Conservation (phyloP, 176 grass and related monocot genomes). For the Musa schizocarpa region DNA sequence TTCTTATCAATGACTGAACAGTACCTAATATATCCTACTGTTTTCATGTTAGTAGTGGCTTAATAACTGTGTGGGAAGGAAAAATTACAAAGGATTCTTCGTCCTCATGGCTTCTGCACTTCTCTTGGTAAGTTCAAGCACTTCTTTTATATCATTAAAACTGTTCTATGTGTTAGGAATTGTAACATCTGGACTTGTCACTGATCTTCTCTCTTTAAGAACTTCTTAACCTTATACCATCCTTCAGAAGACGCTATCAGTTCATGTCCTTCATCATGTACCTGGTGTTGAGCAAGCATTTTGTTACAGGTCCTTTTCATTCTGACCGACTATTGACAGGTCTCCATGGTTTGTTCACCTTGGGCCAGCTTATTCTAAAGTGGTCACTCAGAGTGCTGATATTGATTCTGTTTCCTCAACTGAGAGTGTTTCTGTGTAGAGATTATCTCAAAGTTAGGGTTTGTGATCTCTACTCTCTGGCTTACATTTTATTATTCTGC, state of each 20-base stretch:
- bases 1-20: no score
- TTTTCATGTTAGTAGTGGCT: slow-evolving; percentile 42
- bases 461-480: no score
- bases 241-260: no score
- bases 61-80: slow-evolving; percentile 49
- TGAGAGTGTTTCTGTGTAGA: slow-evolving; percentile 52
- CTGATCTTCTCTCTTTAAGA: no score
- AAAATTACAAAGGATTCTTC: slow-evolving; percentile 50
- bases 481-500: no score
- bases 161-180: no score
- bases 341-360: slow-evolving; percentile 49
- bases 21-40: no score
- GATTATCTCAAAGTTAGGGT: slow-evolving; percentile 63
- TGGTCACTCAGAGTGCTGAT: slow-evolving; percentile 55
- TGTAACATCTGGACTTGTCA: no score
- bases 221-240: no score
- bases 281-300: slow-evolving; percentile 25
- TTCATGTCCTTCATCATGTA: no score
- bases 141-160: no score
- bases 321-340: slow-evolving; percentile 49
- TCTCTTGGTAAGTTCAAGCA: slow-evolving; percentile 41
- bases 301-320: slow-evolving; percentile 29
- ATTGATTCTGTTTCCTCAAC: slow-evolving; percentile 66
- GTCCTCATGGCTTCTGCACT: slow-evolving; percentile 64
- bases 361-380: slow-evolving; percentile 78